Conservation (phyloP, 208 protist species). For the Naegleria fowleri region DNA sequence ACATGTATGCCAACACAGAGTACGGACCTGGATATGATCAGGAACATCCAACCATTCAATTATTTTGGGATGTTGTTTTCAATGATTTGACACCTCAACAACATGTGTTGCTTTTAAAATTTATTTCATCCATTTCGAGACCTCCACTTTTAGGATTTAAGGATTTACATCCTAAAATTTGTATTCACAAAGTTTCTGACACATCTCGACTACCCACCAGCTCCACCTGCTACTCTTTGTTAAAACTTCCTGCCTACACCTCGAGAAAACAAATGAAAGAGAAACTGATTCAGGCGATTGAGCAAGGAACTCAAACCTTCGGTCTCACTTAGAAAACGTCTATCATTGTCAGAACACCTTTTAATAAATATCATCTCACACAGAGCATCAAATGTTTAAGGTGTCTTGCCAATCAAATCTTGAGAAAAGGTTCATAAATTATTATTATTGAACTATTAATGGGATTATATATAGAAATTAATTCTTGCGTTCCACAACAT, state of each 20-base stretch:
- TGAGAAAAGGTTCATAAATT: too few relatives aligned
- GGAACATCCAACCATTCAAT: slow-evolving; percentile 48
- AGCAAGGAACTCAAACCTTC: slow-evolving; percentile 29
- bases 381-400: too few relatives aligned
- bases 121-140: slow-evolving; percentile 68
- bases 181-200: slow-evolving; percentile 45
- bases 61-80: slow-evolving; percentile 77
- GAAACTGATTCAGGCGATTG: slow-evolving; percentile 78
- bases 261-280: slow-evolving; percentile 53
- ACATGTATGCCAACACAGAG: slow-evolving; percentile 70
- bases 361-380: too few relatives aligned
- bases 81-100: slow-evolving; percentile 58
- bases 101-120: slow-evolving; percentile 71
- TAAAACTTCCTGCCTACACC: slow-evolving; percentile 79
- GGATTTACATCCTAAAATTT: slow-evolving; percentile 75
- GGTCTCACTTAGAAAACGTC: neutral
- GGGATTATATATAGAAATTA: too few relatives aligned
- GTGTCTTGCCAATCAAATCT: too few relatives aligned
- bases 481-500: too few relatives aligned
- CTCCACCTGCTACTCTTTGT: slow-evolving; percentile 80
- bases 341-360: too few relatives aligned
- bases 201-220: slow-evolving; percentile 67
- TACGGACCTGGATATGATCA: slow-evolving; percentile 65
- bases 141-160: slow-evolving; percentile 82
- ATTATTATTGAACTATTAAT: too few relatives aligned